A percentile compares a stretch with the other conserved stretches of the same genome.
These are phyloP conservation scores for Trametes sp. DNA, from an alignment of 1,284 basidiomycete genomes.

Conservation along the genomic window DNA sequence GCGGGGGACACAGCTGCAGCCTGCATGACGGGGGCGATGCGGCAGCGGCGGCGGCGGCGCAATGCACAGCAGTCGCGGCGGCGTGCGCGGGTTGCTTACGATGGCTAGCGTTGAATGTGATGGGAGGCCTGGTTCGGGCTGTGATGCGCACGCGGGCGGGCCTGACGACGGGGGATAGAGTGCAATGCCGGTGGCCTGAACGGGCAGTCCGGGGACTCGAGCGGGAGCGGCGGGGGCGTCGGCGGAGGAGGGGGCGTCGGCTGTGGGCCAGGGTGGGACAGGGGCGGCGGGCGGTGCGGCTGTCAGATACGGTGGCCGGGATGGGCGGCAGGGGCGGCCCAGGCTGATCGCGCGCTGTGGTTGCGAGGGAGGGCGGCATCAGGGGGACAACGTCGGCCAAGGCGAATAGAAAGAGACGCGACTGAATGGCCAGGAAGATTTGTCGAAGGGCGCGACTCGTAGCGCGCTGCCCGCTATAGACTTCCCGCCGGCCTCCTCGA, in stretches of 20 bases:
- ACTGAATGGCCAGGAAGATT: slow-evolving; percentile 15
- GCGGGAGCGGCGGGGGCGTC: background rate
- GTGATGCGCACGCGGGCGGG: background rate
- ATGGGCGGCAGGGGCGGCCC: background rate
- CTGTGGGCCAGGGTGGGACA: background rate
- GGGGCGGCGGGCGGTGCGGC: slow-evolving; percentile 17
- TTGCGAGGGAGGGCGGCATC: slow-evolving; percentile 15
- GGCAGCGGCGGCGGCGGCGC: background rate
- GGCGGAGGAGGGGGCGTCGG: background rate
- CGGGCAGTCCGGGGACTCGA: background rate
- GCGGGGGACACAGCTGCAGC: slow-evolving; percentile 5
- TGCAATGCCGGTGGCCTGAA: too few relatives aligned
- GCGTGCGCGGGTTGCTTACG: too few relatives aligned
- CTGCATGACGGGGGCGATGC: background rate
- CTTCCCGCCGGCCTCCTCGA: slow-evolving; percentile 27
- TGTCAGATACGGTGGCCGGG: slow-evolving; percentile 5
- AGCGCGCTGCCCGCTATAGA: slow-evolving; percentile 9
- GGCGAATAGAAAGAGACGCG: background rate
- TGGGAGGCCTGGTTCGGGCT: background rate
- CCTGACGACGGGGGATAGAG: background rate
- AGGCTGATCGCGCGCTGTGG: background rate
- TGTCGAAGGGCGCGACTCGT: slow-evolving; percentile 1
- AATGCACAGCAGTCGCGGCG: slow-evolving; percentile 1
- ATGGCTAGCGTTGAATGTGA: slow-evolving; percentile 1
- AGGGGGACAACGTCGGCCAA: background rate